Base-by-base conservation (phyloP, 805 yeast species). In the Candida boleticola region DNA sequence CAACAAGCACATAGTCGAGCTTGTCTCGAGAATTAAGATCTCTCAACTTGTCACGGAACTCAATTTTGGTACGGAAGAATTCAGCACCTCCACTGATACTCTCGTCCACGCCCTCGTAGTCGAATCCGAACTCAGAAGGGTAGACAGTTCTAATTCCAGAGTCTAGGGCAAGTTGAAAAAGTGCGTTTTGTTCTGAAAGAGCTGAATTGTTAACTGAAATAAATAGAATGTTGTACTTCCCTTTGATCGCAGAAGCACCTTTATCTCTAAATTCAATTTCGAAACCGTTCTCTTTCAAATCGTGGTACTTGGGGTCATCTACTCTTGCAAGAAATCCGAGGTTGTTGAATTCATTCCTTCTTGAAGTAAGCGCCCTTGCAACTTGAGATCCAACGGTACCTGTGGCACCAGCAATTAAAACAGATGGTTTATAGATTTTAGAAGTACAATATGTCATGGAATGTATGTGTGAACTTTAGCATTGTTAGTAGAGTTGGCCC, bases 51-150 rank as follows among this genome's bases (percentile, higher is more conserved):
- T 30, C 21, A 16, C 18, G 4, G 5, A 30, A 10, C 17, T 30
- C 21, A 30, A 30, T n/a, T 5, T 17, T 30, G 11, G 14, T 5
- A 7, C 17, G 6, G 5, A 29, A 29, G n/a, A n/a, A n/a, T n/a
- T n/a, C n/a, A 5, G 7, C 14, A 29, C 31, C 31, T 13, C 31
- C 31, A n/a, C n/a, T n/a, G n/a, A n/a, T n/a, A 6, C 5, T 6
- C 11, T 29, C 31, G 11, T 17, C 14, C 11, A 29, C 17, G n/a
- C n/a, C n/a, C 21, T 30, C 34, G 5, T 5, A 4, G 20, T 30
- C 34, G 13, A 30, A 17, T n/a, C 34, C 34, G 17, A 14, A 30
- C 21, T 30, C 34, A 16, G 34, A 30, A 17, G 34, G 34, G 20
- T 30, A 30, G 17, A 30, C 17, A 16, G 34, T 30, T 16, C 17